Evolutionary conservation across 768 basidiomycete species (phyloP).

Genomic region (Boletus tylopilopsis): DNA sequence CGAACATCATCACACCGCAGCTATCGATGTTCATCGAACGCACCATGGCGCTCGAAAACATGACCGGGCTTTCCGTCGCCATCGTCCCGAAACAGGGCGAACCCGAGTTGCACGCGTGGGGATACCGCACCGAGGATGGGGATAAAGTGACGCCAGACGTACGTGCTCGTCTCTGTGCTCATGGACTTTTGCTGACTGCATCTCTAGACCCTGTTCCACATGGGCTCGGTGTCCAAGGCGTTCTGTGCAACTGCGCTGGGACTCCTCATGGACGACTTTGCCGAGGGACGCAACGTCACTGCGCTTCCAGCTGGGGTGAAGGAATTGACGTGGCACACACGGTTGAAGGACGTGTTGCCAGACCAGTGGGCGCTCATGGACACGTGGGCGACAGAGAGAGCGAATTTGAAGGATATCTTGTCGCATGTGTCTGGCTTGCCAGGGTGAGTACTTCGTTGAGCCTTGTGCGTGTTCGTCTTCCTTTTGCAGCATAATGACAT

Average conservation of each 20-base stretch:
- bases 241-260: constrained; percentile 39
- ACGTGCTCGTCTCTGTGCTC: not conserved
- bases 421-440: constrained; percentile 40
- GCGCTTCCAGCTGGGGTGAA: constrained; percentile 30
- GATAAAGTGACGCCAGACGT: constrained; percentile 33
- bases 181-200: not conserved
- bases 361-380: constrained; percentile 39
- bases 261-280: constrained; percentile 41
- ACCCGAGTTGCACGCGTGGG: constrained; percentile 34
- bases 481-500: no score
- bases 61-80: constrained; percentile 31
- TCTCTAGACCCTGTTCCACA: constrained; percentile 33
- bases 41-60: constrained; percentile 18
- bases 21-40: constrained; percentile 18
- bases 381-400: constrained; percentile 34
- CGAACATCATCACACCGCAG: constrained; percentile 11
- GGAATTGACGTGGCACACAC: constrained; percentile 36
- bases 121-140: constrained; percentile 33
- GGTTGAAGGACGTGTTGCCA: constrained; percentile 36
- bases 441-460: constrained; percentile 19
- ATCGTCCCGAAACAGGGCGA: constrained; percentile 24
- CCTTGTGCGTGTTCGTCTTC: no score
- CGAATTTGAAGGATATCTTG: constrained; percentile 36
- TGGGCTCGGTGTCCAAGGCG: constrained; percentile 38
- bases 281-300: constrained; percentile 31